These are phyloP conservation scores for Lentinula novae-zelandiae DNA, from an alignment of 1,284 basidiomycete genomes.

Conservation along the genomic window DNA sequence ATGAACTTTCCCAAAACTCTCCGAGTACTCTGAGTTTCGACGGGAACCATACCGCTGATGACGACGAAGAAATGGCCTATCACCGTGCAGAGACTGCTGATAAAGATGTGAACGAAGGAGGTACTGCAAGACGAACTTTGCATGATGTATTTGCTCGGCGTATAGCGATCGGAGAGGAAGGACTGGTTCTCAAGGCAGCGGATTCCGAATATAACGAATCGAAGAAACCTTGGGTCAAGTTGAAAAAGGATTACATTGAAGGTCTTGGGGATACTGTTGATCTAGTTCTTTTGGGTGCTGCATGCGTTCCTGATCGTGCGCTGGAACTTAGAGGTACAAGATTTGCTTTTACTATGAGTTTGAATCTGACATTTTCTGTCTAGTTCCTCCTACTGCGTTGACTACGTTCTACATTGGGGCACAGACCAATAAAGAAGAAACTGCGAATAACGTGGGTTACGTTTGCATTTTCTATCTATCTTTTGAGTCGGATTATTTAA, in stretches of 20 bases:
- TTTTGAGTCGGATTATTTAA: no score
- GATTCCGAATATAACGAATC: constrained; percentile 63
- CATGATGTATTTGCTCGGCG: constrained; percentile 46
- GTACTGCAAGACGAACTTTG: constrained; percentile 27
- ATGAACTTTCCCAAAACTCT: constrained; percentile 13
- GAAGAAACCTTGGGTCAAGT: constrained; percentile 73
- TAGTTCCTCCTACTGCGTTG: constrained; percentile 68
- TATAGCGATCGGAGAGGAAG: constrained; percentile 53
- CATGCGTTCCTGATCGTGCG: constrained; percentile 77
- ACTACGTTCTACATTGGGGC: constrained; percentile 80
- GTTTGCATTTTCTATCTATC: no score
- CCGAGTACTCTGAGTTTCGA: constrained; percentile 10
- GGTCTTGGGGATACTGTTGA: constrained; percentile 80
- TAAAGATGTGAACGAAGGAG: constrained; percentile 11
- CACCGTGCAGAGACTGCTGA: constrained; percentile 16
- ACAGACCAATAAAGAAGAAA: constrained; percentile 38
- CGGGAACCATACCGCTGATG: constrained; percentile 12
- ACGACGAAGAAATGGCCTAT: constrained; percentile 6
- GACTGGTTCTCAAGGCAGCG: constrained; percentile 76
- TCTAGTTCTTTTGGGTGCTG: constrained; percentile 70
- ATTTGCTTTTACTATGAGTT: neutral
- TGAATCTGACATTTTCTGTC: no score
- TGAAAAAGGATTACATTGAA: constrained; percentile 83
- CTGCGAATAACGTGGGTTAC: constrained; percentile 33
- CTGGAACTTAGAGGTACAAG: constrained; percentile 67